Evolutionary conservation across 129 eudicot genomes (phyloP).

Genomic region (Helichrysum umbraculigerum): DNA sequence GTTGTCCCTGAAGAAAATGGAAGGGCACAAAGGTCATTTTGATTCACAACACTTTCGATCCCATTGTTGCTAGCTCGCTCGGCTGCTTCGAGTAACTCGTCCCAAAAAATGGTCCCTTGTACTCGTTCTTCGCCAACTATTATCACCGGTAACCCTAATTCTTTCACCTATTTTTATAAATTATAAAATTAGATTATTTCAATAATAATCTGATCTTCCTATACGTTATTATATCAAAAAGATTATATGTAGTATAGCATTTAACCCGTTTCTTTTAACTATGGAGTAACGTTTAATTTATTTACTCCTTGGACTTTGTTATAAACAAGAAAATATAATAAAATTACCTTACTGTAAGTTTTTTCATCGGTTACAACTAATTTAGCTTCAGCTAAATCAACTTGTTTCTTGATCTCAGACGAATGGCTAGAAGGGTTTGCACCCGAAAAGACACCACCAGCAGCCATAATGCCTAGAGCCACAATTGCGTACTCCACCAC

Average conservation of each 20-base stretch:
- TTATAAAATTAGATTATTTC: background rate
- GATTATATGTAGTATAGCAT: too few species aligned
- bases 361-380: slow-evolving; percentile 70
- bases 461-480: slow-evolving; percentile 92
- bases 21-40: slow-evolving; percentile 80
- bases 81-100: slow-evolving; percentile 68
- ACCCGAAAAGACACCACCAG: slow-evolving; percentile 92
- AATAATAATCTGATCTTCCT: too few species aligned
- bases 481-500: slow-evolving; percentile 70
- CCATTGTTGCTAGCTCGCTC: slow-evolving; percentile 47
- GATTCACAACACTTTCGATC: slow-evolving; percentile 44
- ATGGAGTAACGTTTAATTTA: too few species aligned
- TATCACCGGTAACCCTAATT: slow-evolving; percentile 59
- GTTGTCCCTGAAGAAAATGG: slow-evolving; percentile 99
- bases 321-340: background rate
- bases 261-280: too few species aligned
- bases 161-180: slow-evolving; percentile 52
- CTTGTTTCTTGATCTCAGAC: slow-evolving; percentile 80
- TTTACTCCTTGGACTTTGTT: too few species aligned
- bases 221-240: too few species aligned
- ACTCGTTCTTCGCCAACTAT: slow-evolving; percentile 56
- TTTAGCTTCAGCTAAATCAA: slow-evolving; percentile 85
- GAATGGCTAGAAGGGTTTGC: slow-evolving; percentile 69
- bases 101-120: slow-evolving; percentile 63
- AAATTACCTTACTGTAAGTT: slow-evolving; percentile 63